Percentiles rank a stretch among this genome's conserved stretches.
These are phyloP conservation scores for Dothiorella sarmentorum DNA, from an alignment of 2,329 filamentous ascomycete genomes.

Conservation along the genomic window DNA sequence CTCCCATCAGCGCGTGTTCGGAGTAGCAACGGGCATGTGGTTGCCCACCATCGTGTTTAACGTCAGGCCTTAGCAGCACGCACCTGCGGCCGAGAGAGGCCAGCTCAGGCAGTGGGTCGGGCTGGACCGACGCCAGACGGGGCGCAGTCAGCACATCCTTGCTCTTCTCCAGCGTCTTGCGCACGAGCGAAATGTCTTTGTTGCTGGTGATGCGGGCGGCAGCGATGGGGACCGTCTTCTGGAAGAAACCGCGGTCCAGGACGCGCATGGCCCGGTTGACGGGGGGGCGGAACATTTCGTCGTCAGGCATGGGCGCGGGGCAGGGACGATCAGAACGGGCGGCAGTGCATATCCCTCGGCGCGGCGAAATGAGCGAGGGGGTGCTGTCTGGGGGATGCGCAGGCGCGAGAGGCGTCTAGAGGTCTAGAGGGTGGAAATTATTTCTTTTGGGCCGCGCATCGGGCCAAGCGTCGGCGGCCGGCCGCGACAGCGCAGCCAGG, in stretches of 20 bases:
- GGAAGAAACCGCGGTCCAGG: slow-evolving; percentile 81
- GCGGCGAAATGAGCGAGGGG: slow-evolving; percentile 2
- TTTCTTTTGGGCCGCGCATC: slow-evolving; percentile 1
- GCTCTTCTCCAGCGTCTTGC: slow-evolving; percentile 62
- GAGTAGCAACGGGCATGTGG: neutral
- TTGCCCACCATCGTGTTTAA: slow-evolving; percentile 36
- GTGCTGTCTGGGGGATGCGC: slow-evolving; percentile 11
- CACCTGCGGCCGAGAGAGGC: slow-evolving; percentile 48
- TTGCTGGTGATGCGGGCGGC: slow-evolving; percentile 75
- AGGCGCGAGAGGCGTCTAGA: neutral
- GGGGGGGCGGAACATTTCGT: slow-evolving; percentile 69
- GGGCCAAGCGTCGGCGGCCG: slow-evolving; percentile 7
- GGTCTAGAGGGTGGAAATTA: slow-evolving; percentile 8
- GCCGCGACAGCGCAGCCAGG: neutral
- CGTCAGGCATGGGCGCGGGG: slow-evolving; percentile 28
- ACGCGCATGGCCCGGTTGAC: slow-evolving; percentile 73
- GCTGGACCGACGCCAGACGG: slow-evolving; percentile 51
- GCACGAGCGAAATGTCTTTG: slow-evolving; percentile 69
- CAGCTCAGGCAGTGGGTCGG: slow-evolving; percentile 25
- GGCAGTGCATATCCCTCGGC: neutral
- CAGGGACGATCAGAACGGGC: neutral
- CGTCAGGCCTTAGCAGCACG: slow-evolving; percentile 44
- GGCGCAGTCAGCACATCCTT: slow-evolving; percentile 64
- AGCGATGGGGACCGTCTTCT: slow-evolving; percentile 69
- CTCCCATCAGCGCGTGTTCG: slow-evolving; percentile 28